These are phyloP conservation scores for Cladorrhinum sp. DNA, from an alignment of 2,329 filamentous ascomycete genomes.

Conservation along the genomic window DNA sequence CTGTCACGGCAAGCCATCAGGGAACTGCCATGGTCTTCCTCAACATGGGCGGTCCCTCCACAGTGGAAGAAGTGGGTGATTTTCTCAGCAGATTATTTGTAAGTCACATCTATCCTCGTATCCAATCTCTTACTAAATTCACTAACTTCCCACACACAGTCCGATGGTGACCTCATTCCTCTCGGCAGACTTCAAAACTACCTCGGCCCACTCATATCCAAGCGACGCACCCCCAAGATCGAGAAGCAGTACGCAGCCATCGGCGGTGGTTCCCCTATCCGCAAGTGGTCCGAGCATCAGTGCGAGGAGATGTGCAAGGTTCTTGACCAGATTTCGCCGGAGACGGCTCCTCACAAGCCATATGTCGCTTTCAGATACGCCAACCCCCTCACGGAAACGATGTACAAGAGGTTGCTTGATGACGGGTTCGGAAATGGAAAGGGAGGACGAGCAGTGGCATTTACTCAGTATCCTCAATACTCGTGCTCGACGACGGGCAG, in stretches of 20 bases:
- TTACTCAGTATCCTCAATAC: slow-evolving; percentile 98
- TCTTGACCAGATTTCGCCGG: slow-evolving; percentile 82
- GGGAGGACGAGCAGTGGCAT: slow-evolving; percentile 91
- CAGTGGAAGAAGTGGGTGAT: slow-evolving; percentile 79
- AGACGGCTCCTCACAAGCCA: slow-evolving; percentile 93
- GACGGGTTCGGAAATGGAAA: slow-evolving; percentile 89
- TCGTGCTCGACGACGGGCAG: slow-evolving; percentile 96
- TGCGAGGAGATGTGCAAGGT: slow-evolving; percentile 96
- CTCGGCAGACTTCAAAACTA: slow-evolving; percentile 88
- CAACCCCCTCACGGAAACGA: slow-evolving; percentile 87
- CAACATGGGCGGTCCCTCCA: slow-evolving; percentile 97
- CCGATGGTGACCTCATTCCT: slow-evolving; percentile 93
- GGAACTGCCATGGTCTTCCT: slow-evolving; percentile 96
- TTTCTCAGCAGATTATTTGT: slow-evolving; percentile 93
- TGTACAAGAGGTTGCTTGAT: slow-evolving; percentile 76
- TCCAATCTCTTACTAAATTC: background rate
- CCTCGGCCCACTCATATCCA: slow-evolving; percentile 81
- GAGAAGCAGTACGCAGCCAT: slow-evolving; percentile 93
- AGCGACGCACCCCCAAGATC: slow-evolving; percentile 89
- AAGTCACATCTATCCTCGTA: slow-evolving; percentile 35
- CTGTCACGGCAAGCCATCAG: slow-evolving; percentile 74
- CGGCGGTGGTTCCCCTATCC: slow-evolving; percentile 94
- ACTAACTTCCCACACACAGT: slow-evolving; percentile 45
- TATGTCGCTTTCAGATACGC: slow-evolving; percentile 98
- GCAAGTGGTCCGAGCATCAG: slow-evolving; percentile 97